Conservation (phyloP, 2,329 filamentous ascomycete genomes). For the Fusarium miscanthi region DNA sequence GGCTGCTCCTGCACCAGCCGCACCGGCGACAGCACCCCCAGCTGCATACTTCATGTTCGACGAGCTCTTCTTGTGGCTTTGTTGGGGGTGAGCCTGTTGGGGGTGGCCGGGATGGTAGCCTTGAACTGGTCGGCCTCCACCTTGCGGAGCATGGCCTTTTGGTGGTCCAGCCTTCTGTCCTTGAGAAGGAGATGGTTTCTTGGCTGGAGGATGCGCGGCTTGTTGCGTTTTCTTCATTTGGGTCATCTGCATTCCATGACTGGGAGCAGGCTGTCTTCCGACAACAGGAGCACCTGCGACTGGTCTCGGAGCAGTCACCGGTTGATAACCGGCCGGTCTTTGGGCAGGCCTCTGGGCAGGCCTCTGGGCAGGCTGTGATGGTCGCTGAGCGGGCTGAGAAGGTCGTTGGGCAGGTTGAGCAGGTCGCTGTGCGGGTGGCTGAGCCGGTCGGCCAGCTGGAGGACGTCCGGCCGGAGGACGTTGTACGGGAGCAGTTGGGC, state of each 20-base stretch:
- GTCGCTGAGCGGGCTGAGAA: not conserved
- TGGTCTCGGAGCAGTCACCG: conserved; percentile 10
- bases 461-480: conserved; percentile 1
- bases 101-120: not conserved
- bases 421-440: not conserved
- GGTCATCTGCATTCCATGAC: conserved; percentile 25
- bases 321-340: not conserved
- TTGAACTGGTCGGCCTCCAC: not conserved
- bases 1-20: not conserved
- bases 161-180: not conserved
- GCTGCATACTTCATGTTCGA: conserved; percentile 8
- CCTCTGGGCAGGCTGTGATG: not conserved
- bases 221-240: conserved; percentile 14
- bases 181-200: not conserved
- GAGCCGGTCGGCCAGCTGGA: not conserved
- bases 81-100: not conserved
- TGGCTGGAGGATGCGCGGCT: not conserved
- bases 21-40: conserved; percentile 1
- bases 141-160: not conserved
- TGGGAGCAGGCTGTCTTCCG: conserved; percentile 13
- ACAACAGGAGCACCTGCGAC: conserved; percentile 3
- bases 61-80: not conserved
- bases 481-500: not conserved
- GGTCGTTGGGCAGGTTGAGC: not conserved
- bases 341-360: not conserved